A percentile compares a stretch with the other conserved stretches of the same genome.
Conservation (phyloP, 1,139 yeast species). For the Arxiozyma slooffiae region DNA sequence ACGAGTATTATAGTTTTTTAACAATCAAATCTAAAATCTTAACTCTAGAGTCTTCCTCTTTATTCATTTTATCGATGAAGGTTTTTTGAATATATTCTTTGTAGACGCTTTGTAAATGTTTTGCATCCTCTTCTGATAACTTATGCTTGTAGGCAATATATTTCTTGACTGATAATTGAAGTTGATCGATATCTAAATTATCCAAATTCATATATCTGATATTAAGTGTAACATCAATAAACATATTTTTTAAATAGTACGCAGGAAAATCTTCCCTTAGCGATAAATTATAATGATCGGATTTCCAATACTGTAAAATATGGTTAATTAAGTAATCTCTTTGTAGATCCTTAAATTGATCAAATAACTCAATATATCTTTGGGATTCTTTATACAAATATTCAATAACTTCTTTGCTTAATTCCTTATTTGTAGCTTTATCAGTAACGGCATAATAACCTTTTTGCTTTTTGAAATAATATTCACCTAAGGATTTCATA, state of each 20-base stretch:
- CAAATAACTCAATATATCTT: conserved; percentile 48
- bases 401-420: conserved; percentile 19
- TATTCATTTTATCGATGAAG: conserved; percentile 23
- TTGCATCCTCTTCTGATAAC: conserved; percentile 29
- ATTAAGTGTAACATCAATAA: conserved; percentile 58
- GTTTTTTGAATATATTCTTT: conserved; percentile 35
- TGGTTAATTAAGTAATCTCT: conserved; percentile 59
- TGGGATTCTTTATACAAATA: conserved; percentile 39
- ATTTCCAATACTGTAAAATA: conserved; percentile 44
- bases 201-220: conserved; percentile 41
- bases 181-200: conserved; percentile 37
- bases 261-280: conserved; percentile 20
- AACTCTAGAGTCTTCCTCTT: conserved; percentile 27
- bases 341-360: conserved; percentile 58
- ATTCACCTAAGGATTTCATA: conserved; percentile 39
- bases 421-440: conserved; percentile 20
- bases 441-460: conserved; percentile 27
- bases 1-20: conserved; percentile 24
- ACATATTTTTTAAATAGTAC: conserved; percentile 33
- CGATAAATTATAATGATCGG: conserved; percentile 18
- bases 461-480: conserved; percentile 25
- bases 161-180: conserved; percentile 65
- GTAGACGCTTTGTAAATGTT: conserved; percentile 39
- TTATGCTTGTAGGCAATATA: conserved; percentile 53
- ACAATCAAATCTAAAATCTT: conserved; percentile 31